Percentiles rank a stretch among this genome's conserved stretches.
Evolutionary conservation across 352 stramenopile genomes (phyloP).

Genomic region (Pythium phragmitis): DNA sequence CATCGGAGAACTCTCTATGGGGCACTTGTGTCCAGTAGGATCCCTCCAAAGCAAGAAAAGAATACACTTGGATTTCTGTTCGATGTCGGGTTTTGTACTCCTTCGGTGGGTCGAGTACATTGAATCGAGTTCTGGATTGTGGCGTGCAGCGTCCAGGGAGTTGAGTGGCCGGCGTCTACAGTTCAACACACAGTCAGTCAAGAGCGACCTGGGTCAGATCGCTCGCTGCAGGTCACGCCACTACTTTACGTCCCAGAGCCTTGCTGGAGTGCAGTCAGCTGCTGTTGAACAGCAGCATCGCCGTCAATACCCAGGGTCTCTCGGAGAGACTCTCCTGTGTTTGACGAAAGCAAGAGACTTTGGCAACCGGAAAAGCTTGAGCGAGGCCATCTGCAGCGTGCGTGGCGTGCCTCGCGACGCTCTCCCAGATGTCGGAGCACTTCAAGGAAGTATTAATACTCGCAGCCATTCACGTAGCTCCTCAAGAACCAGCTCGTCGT

Average conservation of each 20-base stretch:
- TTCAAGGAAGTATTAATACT: conserved; percentile 2
- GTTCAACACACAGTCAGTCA: background rate
- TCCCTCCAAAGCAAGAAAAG: too few species aligned
- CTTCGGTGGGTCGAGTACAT: background rate
- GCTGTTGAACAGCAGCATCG: conserved; percentile 25
- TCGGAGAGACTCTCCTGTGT: conserved; percentile 5
- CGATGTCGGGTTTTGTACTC: too few species aligned
- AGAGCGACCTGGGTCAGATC: too few species aligned
- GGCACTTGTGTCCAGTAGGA: too few species aligned
- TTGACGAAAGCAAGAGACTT: conserved; percentile 21
- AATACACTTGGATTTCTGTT: too few species aligned
- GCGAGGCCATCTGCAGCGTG: conserved; percentile 9
- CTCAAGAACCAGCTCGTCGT: conserved; percentile 18
- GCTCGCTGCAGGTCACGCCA: conserved; percentile 27
- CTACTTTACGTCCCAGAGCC: conserved; percentile 32
- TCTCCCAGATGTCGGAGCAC: background rate
- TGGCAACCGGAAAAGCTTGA: conserved; percentile 4
- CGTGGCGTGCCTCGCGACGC: conserved; percentile 8
- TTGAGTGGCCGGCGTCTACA: background rate
- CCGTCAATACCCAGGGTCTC: conserved; percentile 29
- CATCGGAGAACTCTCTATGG: too few species aligned
- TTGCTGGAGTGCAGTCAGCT: conserved; percentile 27
- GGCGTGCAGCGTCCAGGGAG: background rate
- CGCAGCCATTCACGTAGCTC: conserved; percentile 2
- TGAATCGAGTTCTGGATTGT: background rate